Evolutionary conservation across 1,284 basidiomycete genomes (phyloP), one percentile per base, ranked within the genome.

Genomic region (Ceratobasidium theobromae): DNA sequence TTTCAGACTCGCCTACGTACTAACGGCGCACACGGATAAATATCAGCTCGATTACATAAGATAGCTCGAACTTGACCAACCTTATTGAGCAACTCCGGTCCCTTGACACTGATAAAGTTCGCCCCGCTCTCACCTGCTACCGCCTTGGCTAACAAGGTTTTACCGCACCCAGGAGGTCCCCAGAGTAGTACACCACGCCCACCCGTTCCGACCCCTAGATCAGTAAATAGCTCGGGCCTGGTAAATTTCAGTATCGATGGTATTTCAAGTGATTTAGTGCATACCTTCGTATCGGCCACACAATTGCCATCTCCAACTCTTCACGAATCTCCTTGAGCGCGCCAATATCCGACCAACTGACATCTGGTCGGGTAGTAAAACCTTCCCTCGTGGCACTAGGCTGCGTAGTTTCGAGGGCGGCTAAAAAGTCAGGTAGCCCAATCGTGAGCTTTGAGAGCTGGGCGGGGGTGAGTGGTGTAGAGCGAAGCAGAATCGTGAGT

Each of bases 121-220:
- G 95, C 96, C 67, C 86, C 81, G 62, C 86, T 90, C 77, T 98
- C 95, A 76, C 95, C 98, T 8, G 96, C 96, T 1, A 98, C 95
- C 0, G 96, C 96, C 76, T 98, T 98, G 0, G 96, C 96, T 5
- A 98, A 79, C 21, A 98, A 75, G 0, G 96, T 99, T 78, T 98
- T 98, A 9, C 96, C 95, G 74, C 96, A 98, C 3, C 96, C 96
- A 0, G 96, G 96, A 8, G 96, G 96, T 16, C 96, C 96, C 96
- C 95, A 99, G n/a, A 98, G 79, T 21, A 98, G 79, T 1, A 98
- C 96, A 1, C 96, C 96, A 97, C 93, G 11, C 95, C 96, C 1
- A 98, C 88, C 0, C 84, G 83, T 53, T 78, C 54, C 54, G n/a
- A 57, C 54, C 4, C 54, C 54, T 1, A 57, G 54, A 45, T 57